A percentile compares a stretch with the other conserved stretches of the same genome.
phyloP scores from a whole-genome alignment of 2,329 filamentous ascomycete species.

The Diaporthe vexans region DNA sequence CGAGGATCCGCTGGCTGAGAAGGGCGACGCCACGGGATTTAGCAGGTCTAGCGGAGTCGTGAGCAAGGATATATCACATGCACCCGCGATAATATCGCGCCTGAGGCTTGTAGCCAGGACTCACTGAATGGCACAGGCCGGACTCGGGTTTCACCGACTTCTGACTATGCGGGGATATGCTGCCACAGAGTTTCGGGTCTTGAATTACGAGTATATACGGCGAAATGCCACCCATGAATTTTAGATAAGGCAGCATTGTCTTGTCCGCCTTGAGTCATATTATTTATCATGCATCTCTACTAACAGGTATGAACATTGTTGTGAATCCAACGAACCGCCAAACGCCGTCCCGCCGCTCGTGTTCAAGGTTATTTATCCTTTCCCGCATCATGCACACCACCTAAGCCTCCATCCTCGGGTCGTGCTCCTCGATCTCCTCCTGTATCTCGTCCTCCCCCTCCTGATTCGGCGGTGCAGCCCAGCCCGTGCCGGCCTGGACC shows the following conservation, averaged over 20 bases:
- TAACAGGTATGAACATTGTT: constrained; percentile 10
- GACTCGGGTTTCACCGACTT: constrained; percentile 3
- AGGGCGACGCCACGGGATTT: background rate
- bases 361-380: background rate
- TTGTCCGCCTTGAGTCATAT: background rate
- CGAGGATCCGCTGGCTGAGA: constrained; percentile 13
- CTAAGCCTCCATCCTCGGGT: constrained; percentile 51
- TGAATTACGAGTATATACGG: background rate
- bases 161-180: constrained; percentile 2
- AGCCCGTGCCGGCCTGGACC: constrained; percentile 66
- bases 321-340: background rate
- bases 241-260: background rate
- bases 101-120: background rate
- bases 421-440: constrained; percentile 52
- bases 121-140: background rate
- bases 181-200: background rate
- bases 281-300: background rate
- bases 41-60: background rate
- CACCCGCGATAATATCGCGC: constrained; percentile 22
- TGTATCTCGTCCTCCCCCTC: constrained; percentile 63
- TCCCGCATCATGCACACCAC: background rate
- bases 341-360: constrained; percentile 13
- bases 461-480: constrained; percentile 59
- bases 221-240: background rate
- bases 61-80: constrained; percentile 29